Conservation (phyloP, 495 filamentous ascomycete species). For the Neurospora discreta region DNA sequence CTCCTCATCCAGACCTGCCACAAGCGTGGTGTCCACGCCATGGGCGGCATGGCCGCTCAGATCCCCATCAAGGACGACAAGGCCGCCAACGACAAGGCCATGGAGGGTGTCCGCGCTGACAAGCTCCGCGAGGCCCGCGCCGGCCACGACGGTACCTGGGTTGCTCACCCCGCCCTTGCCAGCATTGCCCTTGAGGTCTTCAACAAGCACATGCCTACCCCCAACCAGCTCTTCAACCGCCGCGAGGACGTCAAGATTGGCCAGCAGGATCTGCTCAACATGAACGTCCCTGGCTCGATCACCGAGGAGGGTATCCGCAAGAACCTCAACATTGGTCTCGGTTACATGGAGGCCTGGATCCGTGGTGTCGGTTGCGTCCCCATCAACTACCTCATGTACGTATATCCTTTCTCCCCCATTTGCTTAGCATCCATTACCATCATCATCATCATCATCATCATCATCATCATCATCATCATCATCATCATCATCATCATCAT, state of each 20-base stretch:
- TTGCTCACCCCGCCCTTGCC: slow-evolving; percentile 91
- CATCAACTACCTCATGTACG: slow-evolving; percentile 94
- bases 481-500: background rate
- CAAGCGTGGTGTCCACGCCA: slow-evolving; percentile 87
- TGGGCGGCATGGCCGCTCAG: slow-evolving; percentile 99
- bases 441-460: background rate
- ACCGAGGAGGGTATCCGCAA: slow-evolving; percentile 96
- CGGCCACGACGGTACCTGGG: slow-evolving; percentile 94
- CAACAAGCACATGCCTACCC: slow-evolving; percentile 98
- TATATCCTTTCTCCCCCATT: background rate
- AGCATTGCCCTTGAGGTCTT: slow-evolving; percentile 85
- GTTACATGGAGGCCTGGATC: slow-evolving; percentile 98
- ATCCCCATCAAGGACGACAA: slow-evolving; percentile 96
- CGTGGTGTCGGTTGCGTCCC: slow-evolving; percentile 91
- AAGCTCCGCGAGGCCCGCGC: slow-evolving; percentile 94
- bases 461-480: background rate
- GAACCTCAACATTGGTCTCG: slow-evolving; percentile 93
- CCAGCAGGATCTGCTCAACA: slow-evolving; percentile 90
- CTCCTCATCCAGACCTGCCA: slow-evolving; percentile 97
- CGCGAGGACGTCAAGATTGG: slow-evolving; percentile 83
- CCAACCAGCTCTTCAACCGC: slow-evolving; percentile 88
- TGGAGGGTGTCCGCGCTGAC: slow-evolving; percentile 87
- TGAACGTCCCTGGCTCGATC: slow-evolving; percentile 89
- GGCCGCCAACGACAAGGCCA: slow-evolving; percentile 82
- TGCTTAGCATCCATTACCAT: no score